Percentiles rank a stretch among this genome's conserved stretches.
Evolutionary conservation across 2,329 filamentous ascomycete species (phyloP).

Genomic region (Neobulgaria alba): DNA sequence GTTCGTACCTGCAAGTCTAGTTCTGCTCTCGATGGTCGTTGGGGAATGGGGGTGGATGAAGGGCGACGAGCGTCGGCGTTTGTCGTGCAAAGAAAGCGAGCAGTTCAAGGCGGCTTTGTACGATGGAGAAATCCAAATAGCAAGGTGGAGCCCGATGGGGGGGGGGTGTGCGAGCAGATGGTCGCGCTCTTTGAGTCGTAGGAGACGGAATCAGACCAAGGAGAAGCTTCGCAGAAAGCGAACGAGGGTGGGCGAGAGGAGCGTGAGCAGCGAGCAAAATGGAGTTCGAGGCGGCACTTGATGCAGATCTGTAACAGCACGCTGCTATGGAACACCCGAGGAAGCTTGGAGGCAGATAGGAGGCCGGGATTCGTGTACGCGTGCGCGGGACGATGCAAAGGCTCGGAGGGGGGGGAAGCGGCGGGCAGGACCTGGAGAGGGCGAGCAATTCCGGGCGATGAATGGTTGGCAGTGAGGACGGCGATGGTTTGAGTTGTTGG

Average conservation of each 20-base stretch:
- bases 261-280: conserved; percentile 9
- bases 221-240: not conserved
- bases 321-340: conserved; percentile 26
- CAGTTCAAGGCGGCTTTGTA: too few species aligned
- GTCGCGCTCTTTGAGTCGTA: too few species aligned
- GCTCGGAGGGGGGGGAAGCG: not conserved
- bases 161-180: too few species aligned
- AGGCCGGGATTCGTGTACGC: not conserved
- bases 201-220: too few species aligned
- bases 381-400: not conserved
- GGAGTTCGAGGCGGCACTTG: conserved; percentile 29
- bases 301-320: conserved; percentile 32
- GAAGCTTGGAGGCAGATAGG: conserved; percentile 21
- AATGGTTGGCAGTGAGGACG: too few species aligned
- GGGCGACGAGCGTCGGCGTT: conserved; percentile 11
- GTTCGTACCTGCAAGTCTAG: not conserved
- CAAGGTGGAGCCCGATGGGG: too few species aligned
- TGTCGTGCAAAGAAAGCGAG: too few species aligned
- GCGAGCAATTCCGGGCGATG: too few species aligned
- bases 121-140: too few species aligned
- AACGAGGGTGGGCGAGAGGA: not conserved
- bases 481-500: too few species aligned
- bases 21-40: too few species aligned
- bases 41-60: not conserved
- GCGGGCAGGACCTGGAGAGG: too few species aligned